Evolutionary conservation across 331 rosid genomes (phyloP).

Genomic region (Spiraea crenata): DNA sequence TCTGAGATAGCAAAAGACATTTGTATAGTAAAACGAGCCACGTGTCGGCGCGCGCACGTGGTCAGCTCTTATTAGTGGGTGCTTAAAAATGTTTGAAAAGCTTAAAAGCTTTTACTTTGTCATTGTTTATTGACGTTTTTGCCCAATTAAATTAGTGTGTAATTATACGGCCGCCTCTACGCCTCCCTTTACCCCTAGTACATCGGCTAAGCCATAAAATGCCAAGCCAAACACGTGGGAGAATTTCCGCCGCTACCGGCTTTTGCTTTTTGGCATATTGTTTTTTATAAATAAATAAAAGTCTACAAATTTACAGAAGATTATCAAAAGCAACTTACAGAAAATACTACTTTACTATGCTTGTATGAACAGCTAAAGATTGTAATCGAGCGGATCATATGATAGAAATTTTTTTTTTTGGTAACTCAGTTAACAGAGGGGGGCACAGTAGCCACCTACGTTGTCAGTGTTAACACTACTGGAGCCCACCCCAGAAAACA

Average conservation of each 20-base stretch:
- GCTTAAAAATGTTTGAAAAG: constrained; percentile 7
- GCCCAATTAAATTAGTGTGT: constrained; percentile 1
- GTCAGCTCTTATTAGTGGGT: constrained; percentile 18
- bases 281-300: too few species aligned
- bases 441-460: too few species aligned
- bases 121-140: background rate
- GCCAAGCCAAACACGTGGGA: constrained; percentile 26
- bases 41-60: constrained; percentile 55
- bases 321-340: too few species aligned
- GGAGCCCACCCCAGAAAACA: too few species aligned
- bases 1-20: constrained; percentile 22
- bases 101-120: constrained; percentile 14
- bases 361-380: too few species aligned
- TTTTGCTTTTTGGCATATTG: constrained; percentile 28
- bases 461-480: too few species aligned
- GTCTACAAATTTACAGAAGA: too few species aligned
- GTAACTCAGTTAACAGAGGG: too few species aligned
- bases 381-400: too few species aligned
- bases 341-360: too few species aligned
- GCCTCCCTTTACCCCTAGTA: background rate
- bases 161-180: constrained; percentile 22
- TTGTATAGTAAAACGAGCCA: constrained; percentile 34
- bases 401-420: too few species aligned
- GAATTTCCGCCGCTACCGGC: constrained; percentile 56
- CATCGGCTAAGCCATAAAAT: background rate